phyloP scores from a whole-genome alignment of 768 basidiomycete species.

The Tulasnella calospora region DNA sequence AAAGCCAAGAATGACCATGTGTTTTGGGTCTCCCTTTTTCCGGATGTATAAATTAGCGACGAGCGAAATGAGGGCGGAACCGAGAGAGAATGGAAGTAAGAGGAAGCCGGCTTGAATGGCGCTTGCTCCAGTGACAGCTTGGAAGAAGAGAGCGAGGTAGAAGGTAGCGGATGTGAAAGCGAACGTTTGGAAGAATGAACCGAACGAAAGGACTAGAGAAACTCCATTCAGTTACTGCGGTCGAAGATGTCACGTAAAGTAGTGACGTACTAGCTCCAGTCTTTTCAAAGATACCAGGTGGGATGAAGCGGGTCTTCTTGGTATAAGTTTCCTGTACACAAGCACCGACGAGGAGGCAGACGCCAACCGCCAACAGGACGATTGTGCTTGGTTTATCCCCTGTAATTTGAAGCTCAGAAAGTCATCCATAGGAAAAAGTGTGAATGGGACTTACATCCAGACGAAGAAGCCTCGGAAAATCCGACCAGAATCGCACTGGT shows the following conservation, averaged over 20 bases:
- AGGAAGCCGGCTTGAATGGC: constrained; percentile 68
- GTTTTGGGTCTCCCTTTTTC: constrained; percentile 52
- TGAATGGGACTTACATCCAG: constrained; percentile 54
- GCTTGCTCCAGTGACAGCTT: constrained; percentile 69
- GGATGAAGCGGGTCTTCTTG: constrained; percentile 17
- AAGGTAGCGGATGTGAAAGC: constrained; percentile 81
- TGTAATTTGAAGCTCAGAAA: constrained; percentile 36
- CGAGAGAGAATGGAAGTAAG: constrained; percentile 78
- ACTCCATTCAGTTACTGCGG: background rate
- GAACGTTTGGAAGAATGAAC: constrained; percentile 76
- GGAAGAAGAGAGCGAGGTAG: constrained; percentile 78
- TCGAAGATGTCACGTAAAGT: constrained; percentile 38
- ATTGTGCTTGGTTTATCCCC: constrained; percentile 63
- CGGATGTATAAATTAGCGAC: constrained; percentile 81
- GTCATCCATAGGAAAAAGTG: background rate
- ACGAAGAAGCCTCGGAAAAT: constrained; percentile 66
- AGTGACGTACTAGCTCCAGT: constrained; percentile 58
- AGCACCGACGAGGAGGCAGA: constrained; percentile 51
- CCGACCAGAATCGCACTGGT: constrained; percentile 72
- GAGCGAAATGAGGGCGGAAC: constrained; percentile 78
- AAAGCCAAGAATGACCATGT: constrained; percentile 59
- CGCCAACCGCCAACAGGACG: constrained; percentile 53
- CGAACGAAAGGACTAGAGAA: constrained; percentile 32
- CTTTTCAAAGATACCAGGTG: constrained; percentile 14
- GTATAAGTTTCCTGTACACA: constrained; percentile 54